phyloP scores from a whole-genome alignment of 78 protist species.

The Cavenderia fasciculata region DNA sequence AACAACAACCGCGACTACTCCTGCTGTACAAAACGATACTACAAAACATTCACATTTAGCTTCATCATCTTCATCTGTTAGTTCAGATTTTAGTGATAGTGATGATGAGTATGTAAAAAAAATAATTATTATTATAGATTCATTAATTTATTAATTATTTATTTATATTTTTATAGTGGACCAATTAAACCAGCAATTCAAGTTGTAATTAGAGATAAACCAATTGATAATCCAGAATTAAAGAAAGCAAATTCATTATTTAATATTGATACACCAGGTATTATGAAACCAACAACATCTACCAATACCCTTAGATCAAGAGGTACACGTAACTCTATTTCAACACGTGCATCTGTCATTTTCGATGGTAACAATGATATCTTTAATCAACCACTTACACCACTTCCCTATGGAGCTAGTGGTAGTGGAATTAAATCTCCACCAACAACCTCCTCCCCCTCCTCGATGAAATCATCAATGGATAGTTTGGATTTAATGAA shows the following conservation, averaged over 20 bases:
- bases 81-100: slow-evolving; percentile 1
- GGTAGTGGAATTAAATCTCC: not conserved
- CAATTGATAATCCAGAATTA: slow-evolving; percentile 23
- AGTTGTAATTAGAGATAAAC: slow-evolving; percentile 74
- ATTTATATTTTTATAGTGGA: not conserved
- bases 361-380: not conserved
- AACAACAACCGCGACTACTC: not conserved
- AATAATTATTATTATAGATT: not conserved
- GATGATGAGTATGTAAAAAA: slow-evolving; percentile 17
- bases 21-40: not conserved
- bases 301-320: slow-evolving; percentile 24
- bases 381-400: slow-evolving; percentile 41
- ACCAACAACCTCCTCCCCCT: not conserved
- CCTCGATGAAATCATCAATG: not conserved
- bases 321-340: no score
- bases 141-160: not conserved
- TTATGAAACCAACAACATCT: not conserved
- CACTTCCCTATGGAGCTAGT: not conserved
- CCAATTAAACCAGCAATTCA: slow-evolving; percentile 61
- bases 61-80: not conserved
- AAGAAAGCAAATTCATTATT: slow-evolving; percentile 4
- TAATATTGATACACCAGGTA: slow-evolving; percentile 46
- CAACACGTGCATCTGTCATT: no score
- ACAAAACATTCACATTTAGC: not conserved
- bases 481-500: slow-evolving; percentile 25